These are phyloP conservation scores for Colletotrichum sp. DNA, from an alignment of 2,329 filamentous ascomycete genomes.

Conservation along the genomic window DNA sequence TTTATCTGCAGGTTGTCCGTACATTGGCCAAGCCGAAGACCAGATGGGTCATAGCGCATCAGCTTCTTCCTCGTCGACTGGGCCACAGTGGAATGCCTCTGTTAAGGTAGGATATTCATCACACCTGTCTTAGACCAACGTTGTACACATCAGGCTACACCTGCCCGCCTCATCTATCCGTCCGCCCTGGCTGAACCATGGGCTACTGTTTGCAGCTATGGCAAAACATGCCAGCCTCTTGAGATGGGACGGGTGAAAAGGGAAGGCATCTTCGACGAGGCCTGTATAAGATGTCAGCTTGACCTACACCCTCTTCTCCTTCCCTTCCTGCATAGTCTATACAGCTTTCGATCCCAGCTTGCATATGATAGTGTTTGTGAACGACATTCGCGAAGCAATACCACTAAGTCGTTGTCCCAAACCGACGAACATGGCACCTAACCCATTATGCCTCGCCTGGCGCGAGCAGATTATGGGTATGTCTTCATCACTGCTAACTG, in stretches of 20 bases:
- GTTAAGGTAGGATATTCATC: neutral
- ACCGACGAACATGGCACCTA: neutral
- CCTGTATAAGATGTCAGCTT: slow-evolving; percentile 1
- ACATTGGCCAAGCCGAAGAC: neutral
- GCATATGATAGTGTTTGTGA: slow-evolving; percentile 4
- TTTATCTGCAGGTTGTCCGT: neutral
- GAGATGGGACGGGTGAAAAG: neutral
- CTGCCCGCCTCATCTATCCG: neutral
- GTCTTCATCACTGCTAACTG: neutral
- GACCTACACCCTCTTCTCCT: neutral
- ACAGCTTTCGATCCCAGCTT: neutral
- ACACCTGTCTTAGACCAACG: neutral
- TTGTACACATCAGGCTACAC: neutral
- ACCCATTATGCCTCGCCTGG: slow-evolving; percentile 9
- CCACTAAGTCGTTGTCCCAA: neutral
- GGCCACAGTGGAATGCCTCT: neutral
- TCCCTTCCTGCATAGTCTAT: neutral
- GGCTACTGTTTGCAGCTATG: neutral
- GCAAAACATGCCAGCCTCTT: neutral
- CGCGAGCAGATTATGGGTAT: slow-evolving; percentile 17
- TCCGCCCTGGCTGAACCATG: neutral
- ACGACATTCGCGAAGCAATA: neutral
- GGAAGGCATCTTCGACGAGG: neutral
- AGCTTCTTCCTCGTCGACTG: neutral
- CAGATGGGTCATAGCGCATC: neutral